Conservation (phyloP, 2,329 filamentous ascomycete species). For the Aspergillus uvarum region DNA sequence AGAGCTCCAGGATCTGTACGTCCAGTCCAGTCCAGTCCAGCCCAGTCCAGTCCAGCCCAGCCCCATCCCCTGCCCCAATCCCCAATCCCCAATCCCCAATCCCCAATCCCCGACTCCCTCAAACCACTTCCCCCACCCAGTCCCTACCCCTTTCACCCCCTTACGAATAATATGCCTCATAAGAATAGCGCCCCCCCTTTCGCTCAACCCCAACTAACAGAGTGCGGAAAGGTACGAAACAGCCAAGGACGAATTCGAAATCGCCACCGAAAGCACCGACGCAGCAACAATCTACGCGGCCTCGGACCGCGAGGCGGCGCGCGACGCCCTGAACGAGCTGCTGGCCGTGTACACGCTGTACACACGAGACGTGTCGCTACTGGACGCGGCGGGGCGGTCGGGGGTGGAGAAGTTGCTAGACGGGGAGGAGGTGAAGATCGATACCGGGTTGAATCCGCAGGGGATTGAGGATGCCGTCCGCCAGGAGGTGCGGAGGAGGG, state of each 20-base stretch:
- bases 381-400: neutral
- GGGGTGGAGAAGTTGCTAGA: neutral
- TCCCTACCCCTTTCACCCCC: too few relatives aligned
- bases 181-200: too few relatives aligned
- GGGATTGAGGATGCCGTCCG: slow-evolving; percentile 30
- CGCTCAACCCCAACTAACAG: slow-evolving; percentile 10
- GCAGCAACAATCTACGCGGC: slow-evolving; percentile 47
- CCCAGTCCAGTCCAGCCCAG: neutral
- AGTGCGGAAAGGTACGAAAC: slow-evolving; percentile 40
- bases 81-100: neutral
- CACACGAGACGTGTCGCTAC: slow-evolving; percentile 19
- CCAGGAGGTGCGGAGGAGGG: slow-evolving; percentile 45
- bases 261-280: slow-evolving; percentile 50
- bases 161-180: too few relatives aligned
- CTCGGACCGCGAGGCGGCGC: slow-evolving; percentile 47
- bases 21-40: neutral
- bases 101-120: too few relatives aligned
- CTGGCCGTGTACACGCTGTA: slow-evolving; percentile 37
- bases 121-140: too few relatives aligned
- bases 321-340: slow-evolving; percentile 46
- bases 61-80: neutral
- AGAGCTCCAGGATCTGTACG: slow-evolving; percentile 39
- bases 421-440: slow-evolving; percentile 22
- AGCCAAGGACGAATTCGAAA: slow-evolving; percentile 51
- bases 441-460: slow-evolving; percentile 35